Base-by-base conservation (phyloP, 495 filamentous ascomycete species). In the Podospora sp. region DNA sequence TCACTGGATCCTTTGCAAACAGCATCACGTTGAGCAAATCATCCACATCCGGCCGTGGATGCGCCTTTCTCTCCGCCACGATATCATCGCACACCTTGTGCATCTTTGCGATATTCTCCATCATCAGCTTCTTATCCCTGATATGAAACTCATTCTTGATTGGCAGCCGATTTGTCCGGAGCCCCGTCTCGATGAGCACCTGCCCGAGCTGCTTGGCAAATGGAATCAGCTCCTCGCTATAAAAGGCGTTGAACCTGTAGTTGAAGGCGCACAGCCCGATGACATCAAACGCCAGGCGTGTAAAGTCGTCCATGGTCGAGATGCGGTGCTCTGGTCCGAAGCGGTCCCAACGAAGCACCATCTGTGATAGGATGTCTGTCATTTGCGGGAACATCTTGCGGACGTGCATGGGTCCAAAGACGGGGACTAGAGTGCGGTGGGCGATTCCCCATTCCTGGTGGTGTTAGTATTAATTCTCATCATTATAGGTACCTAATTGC, bases 291-390 rank as follows among this genome's bases (percentile, higher is more conserved):
- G 24, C 67, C 16, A 68, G 63, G 16, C 62, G 53, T 6, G 91
- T 92, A 67, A 93, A 92, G 73, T 92, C 89, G n/a, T 89, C 89
- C 0, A 86, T 82, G 1, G 86, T 84, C 20, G 77, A 73, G 66
- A 92, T 90, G 12, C 81, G 77, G 20, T 82, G 65, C 4, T 80
- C 72, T 0, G 86, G 75, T 0, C 90, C 91, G 65, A 85, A 81
- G 22, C 90, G 84, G 16, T 87, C 89, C 88, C 89, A 93, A 76
- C 92, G 91, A 68, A 91, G 80, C 8, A 86, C 82, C 27, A 93
- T 77, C 65, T 94, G 90, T 0, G 78, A 78, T 1, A 88, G 83
- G 60, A 92, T 86, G 69, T 92, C 91, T 60, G 89, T 85, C 90
- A 93, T 92, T 62, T 89, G 87, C 61, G 84, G 81, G 68, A 88